Percentiles rank a stretch among this genome's conserved stretches.
Evolutionary conservation across 2,329 filamentous ascomycete genomes (phyloP).

Genomic region (Pseudomassariella vexata): DNA sequence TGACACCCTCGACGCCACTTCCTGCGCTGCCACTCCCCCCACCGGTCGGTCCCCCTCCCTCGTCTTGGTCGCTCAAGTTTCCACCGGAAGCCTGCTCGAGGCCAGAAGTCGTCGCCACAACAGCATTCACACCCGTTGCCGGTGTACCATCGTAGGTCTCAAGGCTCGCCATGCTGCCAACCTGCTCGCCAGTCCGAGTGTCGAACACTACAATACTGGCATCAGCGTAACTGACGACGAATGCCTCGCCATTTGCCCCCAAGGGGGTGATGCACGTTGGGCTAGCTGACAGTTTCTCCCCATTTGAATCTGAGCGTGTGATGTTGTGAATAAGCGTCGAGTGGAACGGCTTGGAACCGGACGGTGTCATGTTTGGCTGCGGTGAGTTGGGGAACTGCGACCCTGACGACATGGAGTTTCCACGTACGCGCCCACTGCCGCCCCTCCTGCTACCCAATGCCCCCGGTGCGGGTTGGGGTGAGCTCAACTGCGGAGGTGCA

Average conservation of each 20-base stretch:
- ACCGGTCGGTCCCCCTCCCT: conserved; percentile 73
- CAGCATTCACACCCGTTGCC: conserved; percentile 78
- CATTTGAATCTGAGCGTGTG: conserved; percentile 59
- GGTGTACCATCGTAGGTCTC: conserved; percentile 87
- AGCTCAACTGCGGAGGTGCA: conserved; percentile 78
- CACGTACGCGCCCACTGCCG: conserved; percentile 68
- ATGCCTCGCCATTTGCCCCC: conserved; percentile 75
- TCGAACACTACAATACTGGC: conserved; percentile 89
- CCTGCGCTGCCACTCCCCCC: conserved; percentile 62
- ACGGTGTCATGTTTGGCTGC: conserved; percentile 79
- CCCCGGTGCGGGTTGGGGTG: conserved; percentile 63
- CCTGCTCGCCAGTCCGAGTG: conserved; percentile 83
- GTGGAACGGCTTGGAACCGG: conserved; percentile 81
- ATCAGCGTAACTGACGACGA: conserved; percentile 90
- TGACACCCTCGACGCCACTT: conserved; percentile 81
- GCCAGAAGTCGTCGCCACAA: conserved; percentile 80
- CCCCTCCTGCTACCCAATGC: conserved; percentile 23
- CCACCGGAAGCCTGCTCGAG: conserved; percentile 63
- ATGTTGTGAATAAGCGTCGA: conserved; percentile 88
- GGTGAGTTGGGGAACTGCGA: conserved; percentile 87
- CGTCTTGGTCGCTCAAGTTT: conserved; percentile 67
- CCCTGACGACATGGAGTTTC: conserved; percentile 90
- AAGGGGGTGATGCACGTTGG: conserved; percentile 92
- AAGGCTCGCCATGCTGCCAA: conserved; percentile 85
- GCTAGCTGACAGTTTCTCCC: conserved; percentile 59